These are phyloP conservation scores for Ilex paraguariensis DNA, from an alignment of 305 asterid species.

Conservation along the genomic window DNA sequence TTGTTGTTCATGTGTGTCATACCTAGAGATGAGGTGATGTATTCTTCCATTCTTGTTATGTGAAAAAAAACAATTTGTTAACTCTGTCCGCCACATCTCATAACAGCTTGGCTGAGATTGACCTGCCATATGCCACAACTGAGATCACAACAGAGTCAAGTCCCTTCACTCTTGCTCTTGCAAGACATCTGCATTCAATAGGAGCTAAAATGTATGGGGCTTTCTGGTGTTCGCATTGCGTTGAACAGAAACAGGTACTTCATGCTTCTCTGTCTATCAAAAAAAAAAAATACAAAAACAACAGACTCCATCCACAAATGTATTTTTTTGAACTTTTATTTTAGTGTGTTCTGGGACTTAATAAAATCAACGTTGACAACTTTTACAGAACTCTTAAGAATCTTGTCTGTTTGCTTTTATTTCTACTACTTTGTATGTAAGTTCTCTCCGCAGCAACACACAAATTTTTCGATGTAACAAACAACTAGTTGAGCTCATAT, in stretches of 20 bases:
- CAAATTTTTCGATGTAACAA: too few species aligned
- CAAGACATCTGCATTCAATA: constrained; percentile 62
- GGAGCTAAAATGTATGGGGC: constrained; percentile 91
- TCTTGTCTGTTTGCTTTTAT: too few species aligned
- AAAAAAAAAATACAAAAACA: too few species aligned
- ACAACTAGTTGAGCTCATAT: too few species aligned
- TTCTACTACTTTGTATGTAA: too few species aligned
- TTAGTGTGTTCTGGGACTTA: background rate
- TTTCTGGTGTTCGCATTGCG: constrained; percentile 94
- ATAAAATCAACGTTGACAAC: too few species aligned
- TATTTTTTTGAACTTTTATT: constrained; percentile 4
- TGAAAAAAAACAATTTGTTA: background rate
- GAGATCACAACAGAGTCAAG: constrained; percentile 61
- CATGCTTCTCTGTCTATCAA: background rate
- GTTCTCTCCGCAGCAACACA: too few species aligned
- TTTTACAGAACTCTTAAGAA: too few species aligned
- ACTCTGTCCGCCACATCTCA: constrained; percentile 12
- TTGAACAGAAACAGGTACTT: constrained; percentile 73
- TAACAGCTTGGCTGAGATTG: constrained; percentile 49
- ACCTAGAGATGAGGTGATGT: background rate
- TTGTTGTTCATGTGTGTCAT: too few species aligned
- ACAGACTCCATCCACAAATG: background rate
- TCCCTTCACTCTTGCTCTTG: constrained; percentile 79
- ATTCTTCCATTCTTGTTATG: background rate
- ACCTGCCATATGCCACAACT: constrained; percentile 50